Conservation (phyloP, 495 filamentous ascomycete genomes). For the Hypoxylon perforatum region DNA sequence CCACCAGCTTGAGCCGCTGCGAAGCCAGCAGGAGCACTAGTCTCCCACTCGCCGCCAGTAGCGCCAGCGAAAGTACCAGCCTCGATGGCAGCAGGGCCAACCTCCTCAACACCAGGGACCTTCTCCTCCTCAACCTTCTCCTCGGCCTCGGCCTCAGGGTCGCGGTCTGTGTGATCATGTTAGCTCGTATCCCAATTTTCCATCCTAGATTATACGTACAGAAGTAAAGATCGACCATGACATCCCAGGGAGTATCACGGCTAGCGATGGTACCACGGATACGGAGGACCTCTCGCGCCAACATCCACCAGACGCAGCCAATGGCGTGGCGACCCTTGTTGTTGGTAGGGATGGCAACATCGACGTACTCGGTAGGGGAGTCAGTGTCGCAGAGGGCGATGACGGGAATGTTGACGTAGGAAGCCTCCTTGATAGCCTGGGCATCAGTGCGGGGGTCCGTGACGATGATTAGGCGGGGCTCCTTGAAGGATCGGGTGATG, state of each 20-base stretch:
- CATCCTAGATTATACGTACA: slow-evolving; percentile 58
- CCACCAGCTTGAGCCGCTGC: slow-evolving; percentile 71
- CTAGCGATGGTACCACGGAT: slow-evolving; percentile 93
- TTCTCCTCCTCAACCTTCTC: slow-evolving; percentile 79
- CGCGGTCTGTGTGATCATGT: slow-evolving; percentile 73
- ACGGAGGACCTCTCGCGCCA: slow-evolving; percentile 98
- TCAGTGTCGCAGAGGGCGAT: slow-evolving; percentile 99
- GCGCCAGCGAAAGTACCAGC: slow-evolving; percentile 72
- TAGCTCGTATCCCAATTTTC: slow-evolving; percentile 17
- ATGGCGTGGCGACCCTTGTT: slow-evolving; percentile 99
- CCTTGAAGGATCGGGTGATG: slow-evolving; percentile 99
- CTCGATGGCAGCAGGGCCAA: slow-evolving; percentile 80
- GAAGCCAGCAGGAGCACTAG: slow-evolving; percentile 70
- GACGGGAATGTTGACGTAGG: slow-evolving; percentile 99
- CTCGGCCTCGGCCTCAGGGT: slow-evolving; percentile 98
- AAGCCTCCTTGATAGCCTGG: slow-evolving; percentile 99
- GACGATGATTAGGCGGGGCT: slow-evolving; percentile 98
- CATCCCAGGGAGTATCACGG: slow-evolving; percentile 96
- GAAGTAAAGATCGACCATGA: slow-evolving; percentile 99
- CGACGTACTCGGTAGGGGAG: slow-evolving; percentile 99
- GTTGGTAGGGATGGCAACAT: slow-evolving; percentile 99
- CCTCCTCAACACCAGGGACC: slow-evolving; percentile 84
- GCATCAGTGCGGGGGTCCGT: slow-evolving; percentile 99
- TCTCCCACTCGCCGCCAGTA: slow-evolving; percentile 75
- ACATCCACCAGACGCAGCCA: slow-evolving; percentile 98